A percentile compares a stretch with the other conserved stretches of the same genome.
Evolutionary conservation across 2,329 filamentous ascomycete genomes (phyloP).

Genomic region (Aspergillus latus): DNA sequence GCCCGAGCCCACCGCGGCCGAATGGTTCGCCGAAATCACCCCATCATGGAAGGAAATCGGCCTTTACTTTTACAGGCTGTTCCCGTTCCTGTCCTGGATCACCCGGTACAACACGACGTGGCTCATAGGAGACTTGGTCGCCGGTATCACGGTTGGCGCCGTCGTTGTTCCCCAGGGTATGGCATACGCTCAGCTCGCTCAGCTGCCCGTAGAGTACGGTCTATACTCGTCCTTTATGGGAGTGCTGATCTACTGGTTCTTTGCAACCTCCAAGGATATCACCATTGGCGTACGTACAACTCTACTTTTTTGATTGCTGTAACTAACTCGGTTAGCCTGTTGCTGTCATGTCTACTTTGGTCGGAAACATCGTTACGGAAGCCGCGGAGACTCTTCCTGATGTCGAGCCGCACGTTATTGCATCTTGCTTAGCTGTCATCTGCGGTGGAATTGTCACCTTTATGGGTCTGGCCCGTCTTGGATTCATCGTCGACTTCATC

Average conservation of each 20-base stretch:
- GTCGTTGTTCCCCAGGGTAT: constrained; percentile 95
- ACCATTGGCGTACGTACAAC: constrained; percentile 75
- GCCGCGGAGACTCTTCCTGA: constrained; percentile 58
- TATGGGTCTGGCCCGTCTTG: constrained; percentile 75
- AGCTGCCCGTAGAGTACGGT: constrained; percentile 77
- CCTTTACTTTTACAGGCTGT: constrained; percentile 68
- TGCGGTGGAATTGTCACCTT: constrained; percentile 73
- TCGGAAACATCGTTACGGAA: constrained; percentile 74
- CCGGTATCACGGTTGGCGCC: constrained; percentile 73
- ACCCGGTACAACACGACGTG: constrained; percentile 83
- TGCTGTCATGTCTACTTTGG: constrained; percentile 89
- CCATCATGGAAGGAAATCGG: constrained; percentile 59
- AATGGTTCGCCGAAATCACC: constrained; percentile 67
- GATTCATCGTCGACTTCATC: constrained; percentile 92
- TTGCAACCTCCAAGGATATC: constrained; percentile 97
- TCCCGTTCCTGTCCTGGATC: constrained; percentile 92
- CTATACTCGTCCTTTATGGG: constrained; percentile 97
- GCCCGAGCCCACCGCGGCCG: constrained; percentile 69
- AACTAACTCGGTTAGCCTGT: constrained; percentile 64
- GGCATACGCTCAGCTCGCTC: constrained; percentile 86
- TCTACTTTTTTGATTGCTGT: not conserved
- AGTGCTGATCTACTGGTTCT: constrained; percentile 93
- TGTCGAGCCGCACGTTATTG: constrained; percentile 64
- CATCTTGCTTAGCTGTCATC: constrained; percentile 75
- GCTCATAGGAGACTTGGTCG: constrained; percentile 84